Percentiles rank a stretch among this genome's conserved stretches.
phyloP scores from a whole-genome alignment of 176 grass and related monocot species.

The Oryza brachyantha region DNA sequence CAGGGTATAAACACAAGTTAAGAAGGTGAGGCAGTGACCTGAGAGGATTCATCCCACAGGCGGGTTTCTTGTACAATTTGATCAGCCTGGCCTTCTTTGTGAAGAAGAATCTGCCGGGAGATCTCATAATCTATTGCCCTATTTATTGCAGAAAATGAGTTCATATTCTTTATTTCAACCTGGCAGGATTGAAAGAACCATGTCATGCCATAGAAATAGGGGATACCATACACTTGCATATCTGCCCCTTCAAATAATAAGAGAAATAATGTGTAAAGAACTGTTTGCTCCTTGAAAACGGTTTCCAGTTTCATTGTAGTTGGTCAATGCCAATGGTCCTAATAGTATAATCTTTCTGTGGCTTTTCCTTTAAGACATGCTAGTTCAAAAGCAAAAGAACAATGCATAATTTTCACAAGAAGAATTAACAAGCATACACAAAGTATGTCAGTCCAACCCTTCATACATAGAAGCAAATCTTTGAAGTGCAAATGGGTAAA shows the following conservation, averaged over 20 bases:
- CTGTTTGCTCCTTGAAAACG: neutral
- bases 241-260: neutral
- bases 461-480: neutral
- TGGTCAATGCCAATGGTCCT: neutral
- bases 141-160: constrained; percentile 88
- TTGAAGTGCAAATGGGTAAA: neutral
- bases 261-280: neutral
- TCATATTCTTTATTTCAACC: constrained; percentile 98
- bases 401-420: neutral
- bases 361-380: neutral
- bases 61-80: constrained; percentile 99
- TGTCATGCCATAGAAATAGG: constrained; percentile 16
- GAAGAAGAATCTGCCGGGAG: constrained; percentile 73
- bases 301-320: neutral
- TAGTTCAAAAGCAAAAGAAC: neutral
- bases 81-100: constrained; percentile 64
- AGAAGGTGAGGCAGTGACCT: constrained; percentile 44
- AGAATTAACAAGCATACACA: neutral
- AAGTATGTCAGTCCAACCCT: neutral
- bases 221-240: neutral
- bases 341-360: neutral
- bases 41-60: constrained; percentile 80
- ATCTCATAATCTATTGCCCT: constrained; percentile 94
- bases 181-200: constrained; percentile 30
- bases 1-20: neutral